A percentile compares a stretch with the other conserved stretches of the same genome.
These are phyloP conservation scores for Arthrobotrys iridis DNA, from an alignment of 2,329 filamentous ascomycete species.

Conservation along the genomic window DNA sequence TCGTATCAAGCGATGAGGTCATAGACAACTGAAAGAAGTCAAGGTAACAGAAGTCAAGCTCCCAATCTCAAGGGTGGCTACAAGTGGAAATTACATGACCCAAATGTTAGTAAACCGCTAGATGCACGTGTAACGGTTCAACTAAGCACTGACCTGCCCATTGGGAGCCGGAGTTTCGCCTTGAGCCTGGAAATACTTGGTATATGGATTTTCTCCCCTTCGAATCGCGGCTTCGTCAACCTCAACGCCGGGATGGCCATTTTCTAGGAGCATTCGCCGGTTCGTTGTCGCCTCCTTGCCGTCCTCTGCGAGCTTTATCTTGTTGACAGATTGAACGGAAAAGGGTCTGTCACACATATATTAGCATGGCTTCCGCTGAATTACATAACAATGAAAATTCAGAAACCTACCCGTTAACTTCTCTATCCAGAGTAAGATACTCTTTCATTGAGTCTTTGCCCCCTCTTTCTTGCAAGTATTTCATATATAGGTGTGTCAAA, in stretches of 20 bases:
- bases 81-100: constrained; percentile 4
- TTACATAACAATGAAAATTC: neutral
- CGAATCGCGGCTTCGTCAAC: constrained; percentile 63
- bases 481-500: constrained; percentile 80
- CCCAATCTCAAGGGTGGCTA: constrained; percentile 43
- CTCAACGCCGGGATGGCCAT: constrained; percentile 63
- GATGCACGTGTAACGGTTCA: neutral
- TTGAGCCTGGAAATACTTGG: constrained; percentile 63
- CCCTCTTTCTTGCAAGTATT: constrained; percentile 83
- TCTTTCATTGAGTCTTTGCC: constrained; percentile 85
- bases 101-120: constrained; percentile 24
- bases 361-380: neutral
- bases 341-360: constrained; percentile 60
- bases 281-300: constrained; percentile 61
- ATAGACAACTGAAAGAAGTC: neutral
- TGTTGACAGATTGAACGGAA: constrained; percentile 62
- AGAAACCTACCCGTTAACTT: constrained; percentile 79
- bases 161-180: constrained; percentile 57
- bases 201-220: constrained; percentile 63
- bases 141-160: constrained; percentile 46
- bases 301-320: constrained; percentile 60
- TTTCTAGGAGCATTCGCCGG: constrained; percentile 61
- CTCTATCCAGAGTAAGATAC: constrained; percentile 82
- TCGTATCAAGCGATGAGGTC: neutral
- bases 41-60: neutral